Evolutionary conservation across 2,329 filamentous ascomycete genomes (phyloP).

Genomic region (Aspergillus puulaauensis): DNA sequence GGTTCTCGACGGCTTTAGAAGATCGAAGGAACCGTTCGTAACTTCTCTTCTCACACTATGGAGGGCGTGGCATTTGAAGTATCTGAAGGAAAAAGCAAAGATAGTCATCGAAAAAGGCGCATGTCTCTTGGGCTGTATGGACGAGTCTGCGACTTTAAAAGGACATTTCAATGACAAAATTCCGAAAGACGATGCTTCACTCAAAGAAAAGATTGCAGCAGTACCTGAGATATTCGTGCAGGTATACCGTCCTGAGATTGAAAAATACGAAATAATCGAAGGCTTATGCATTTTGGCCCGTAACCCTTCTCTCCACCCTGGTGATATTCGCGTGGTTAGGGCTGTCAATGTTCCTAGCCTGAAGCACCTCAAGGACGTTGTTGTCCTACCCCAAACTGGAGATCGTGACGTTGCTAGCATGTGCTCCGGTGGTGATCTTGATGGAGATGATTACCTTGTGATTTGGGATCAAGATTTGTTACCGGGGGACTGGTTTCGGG

Average conservation of each 20-base stretch:
- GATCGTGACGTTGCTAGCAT: slow-evolving; percentile 86
- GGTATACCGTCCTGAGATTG: slow-evolving; percentile 60
- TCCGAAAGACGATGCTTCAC: slow-evolving; percentile 27
- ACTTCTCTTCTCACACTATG: slow-evolving; percentile 77
- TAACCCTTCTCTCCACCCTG: slow-evolving; percentile 91
- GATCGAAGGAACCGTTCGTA: slow-evolving; percentile 73
- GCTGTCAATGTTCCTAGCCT: slow-evolving; percentile 76
- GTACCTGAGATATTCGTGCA: slow-evolving; percentile 90
- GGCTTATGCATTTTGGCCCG: slow-evolving; percentile 82
- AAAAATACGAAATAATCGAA: slow-evolving; percentile 64
- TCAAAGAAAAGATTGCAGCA: slow-evolving; percentile 47
- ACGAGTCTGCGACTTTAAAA: slow-evolving; percentile 74
- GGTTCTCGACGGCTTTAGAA: slow-evolving; percentile 77
- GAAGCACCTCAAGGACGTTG: slow-evolving; percentile 75
- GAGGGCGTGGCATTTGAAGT: slow-evolving; percentile 85
- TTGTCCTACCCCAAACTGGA: slow-evolving; percentile 81
- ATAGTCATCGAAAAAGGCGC: slow-evolving; percentile 80
- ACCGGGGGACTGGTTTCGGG: slow-evolving; percentile 66
- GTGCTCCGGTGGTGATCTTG: slow-evolving; percentile 93
- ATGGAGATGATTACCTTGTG: slow-evolving; percentile 93
- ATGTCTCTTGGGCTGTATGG: slow-evolving; percentile 83
- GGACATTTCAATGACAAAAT: slow-evolving; percentile 64
- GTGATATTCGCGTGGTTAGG: slow-evolving; percentile 83
- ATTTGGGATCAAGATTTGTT: slow-evolving; percentile 82
- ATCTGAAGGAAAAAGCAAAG: slow-evolving; percentile 87